A percentile compares a stretch with the other conserved stretches of the same genome.
These are phyloP conservation scores for Cetraspora pellucida DNA, from an alignment of 192 early-diverging fungal species.

Conservation along the genomic window DNA sequence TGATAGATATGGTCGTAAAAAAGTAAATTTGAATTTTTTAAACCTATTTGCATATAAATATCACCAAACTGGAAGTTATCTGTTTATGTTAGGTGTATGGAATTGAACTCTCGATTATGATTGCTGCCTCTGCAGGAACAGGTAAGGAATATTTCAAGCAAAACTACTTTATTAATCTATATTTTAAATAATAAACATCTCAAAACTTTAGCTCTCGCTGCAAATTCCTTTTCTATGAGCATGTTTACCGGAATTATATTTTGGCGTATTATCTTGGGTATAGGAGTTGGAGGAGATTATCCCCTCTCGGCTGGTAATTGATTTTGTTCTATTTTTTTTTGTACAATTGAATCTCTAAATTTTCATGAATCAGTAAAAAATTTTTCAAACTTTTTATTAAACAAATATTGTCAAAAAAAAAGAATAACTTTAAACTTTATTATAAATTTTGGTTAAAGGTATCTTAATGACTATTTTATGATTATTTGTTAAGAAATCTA, in stretches of 20 bases:
- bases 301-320: slow-evolving; percentile 76
- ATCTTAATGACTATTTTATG: too few species aligned
- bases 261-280: slow-evolving; percentile 88
- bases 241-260: slow-evolving; percentile 66
- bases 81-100: slow-evolving; percentile 69
- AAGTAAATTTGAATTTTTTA: background rate
- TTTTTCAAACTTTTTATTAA: too few species aligned
- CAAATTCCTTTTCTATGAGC: slow-evolving; percentile 66
- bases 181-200: background rate
- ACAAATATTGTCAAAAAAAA: too few species aligned
- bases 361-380: too few species aligned
- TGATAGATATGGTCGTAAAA: slow-evolving; percentile 87
- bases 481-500: too few species aligned
- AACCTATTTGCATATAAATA: background rate
- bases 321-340: background rate
- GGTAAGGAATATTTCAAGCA: background rate
- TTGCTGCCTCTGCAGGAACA: slow-evolving; percentile 81
- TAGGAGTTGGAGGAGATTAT: slow-evolving; percentile 96
- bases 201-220: slow-evolving; percentile 60
- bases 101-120: slow-evolving; percentile 88
- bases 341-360: background rate
- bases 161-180: background rate
- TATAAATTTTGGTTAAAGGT: too few species aligned
- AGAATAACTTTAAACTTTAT: too few species aligned
- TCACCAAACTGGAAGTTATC: background rate